Percentiles rank a stretch among this genome's conserved stretches.
phyloP scores from a whole-genome alignment of 306 rosid species.

The Gastrolobium villosum region DNA sequence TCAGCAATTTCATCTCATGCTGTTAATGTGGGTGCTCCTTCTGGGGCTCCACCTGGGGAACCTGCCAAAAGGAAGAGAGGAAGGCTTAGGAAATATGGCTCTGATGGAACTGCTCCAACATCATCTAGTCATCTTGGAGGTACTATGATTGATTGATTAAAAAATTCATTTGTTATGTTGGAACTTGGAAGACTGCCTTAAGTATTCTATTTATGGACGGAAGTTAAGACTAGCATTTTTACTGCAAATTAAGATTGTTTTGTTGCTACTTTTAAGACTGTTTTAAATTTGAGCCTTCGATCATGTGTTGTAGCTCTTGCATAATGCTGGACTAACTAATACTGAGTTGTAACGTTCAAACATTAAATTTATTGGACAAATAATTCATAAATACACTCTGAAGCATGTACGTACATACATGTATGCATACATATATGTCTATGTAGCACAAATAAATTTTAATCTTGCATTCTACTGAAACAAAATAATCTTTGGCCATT shows the following conservation, averaged over 20 bases:
- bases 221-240: neutral
- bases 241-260: neutral
- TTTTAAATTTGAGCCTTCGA: neutral
- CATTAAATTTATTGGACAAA: conserved; percentile 11
- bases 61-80: conserved; percentile 88
- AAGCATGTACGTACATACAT: neutral
- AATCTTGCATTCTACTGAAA: neutral
- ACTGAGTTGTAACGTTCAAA: neutral
- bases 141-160: neutral
- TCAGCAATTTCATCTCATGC: conserved; percentile 72
- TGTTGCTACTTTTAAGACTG: neutral
- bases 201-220: neutral
- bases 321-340: neutral
- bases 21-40: conserved; percentile 71
- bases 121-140: neutral
- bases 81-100: conserved; percentile 92
- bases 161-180: neutral
- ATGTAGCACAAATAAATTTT: neutral
- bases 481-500: neutral
- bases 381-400: neutral
- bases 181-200: neutral
- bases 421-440: too few species aligned
- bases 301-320: conserved; percentile 2
- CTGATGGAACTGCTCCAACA: conserved; percentile 81
- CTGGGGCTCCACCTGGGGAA: conserved; percentile 67